Conservation (phyloP, 2,329 filamentous ascomycete species). For the Colletotrichum sp. region DNA sequence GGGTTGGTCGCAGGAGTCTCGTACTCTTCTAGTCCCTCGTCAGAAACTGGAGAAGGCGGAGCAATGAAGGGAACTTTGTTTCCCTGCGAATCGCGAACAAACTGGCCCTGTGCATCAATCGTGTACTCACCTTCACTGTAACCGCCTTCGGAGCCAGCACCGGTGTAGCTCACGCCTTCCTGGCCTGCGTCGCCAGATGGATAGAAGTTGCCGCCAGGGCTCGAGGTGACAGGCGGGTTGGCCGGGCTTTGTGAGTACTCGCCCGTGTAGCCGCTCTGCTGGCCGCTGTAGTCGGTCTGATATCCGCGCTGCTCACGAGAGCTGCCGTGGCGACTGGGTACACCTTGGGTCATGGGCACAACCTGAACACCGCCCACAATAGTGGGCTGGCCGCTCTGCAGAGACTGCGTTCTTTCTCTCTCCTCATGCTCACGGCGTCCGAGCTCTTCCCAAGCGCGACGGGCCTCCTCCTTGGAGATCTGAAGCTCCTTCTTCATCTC, state of each 20-base stretch:
- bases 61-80: conserved; percentile 60
- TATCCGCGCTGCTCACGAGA: conserved; percentile 41
- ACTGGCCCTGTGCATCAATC: conserved; percentile 65
- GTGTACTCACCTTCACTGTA: conserved; percentile 77
- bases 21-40: conserved; percentile 61
- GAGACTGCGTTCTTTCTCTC: conserved; percentile 81
- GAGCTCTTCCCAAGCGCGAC: conserved; percentile 95
- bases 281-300: conserved; percentile 29
- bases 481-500: conserved; percentile 93
- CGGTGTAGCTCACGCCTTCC: conserved; percentile 18
- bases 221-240: conserved; percentile 42
- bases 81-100: conserved; percentile 65
- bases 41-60: conserved; percentile 53
- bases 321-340: conserved; percentile 60
- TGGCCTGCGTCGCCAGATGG: conserved; percentile 4
- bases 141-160: conserved; percentile 59
- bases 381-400: conserved; percentile 87
- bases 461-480: conserved; percentile 95
- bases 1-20: conserved; percentile 54
- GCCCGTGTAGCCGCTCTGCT: conserved; percentile 32
- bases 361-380: conserved; percentile 94
- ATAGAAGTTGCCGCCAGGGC: conserved; percentile 27
- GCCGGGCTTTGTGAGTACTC: conserved; percentile 48
- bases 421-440: conserved; percentile 93
- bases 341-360: conserved; percentile 84